Base-by-base conservation (phyloP, 2,329 filamentous ascomycete species). In the Penicillium oxalicum region DNA sequence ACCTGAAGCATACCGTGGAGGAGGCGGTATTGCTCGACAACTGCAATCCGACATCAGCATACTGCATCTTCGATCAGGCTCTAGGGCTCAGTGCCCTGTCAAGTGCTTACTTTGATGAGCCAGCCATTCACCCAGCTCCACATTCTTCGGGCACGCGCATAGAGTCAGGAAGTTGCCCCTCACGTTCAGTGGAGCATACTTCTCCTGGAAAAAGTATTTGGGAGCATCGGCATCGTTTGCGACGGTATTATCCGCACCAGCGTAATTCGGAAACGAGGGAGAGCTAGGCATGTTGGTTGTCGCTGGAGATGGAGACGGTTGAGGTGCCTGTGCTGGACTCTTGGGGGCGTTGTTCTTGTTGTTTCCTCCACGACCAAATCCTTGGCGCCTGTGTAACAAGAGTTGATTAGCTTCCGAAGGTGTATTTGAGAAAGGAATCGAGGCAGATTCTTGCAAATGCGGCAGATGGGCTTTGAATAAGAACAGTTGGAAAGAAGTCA, bases 141-240 rank as follows among this genome's bases (percentile, higher is more conserved):
- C 88, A 48, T 93, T 91, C 74, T 91, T 91, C 24, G 91, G 91
- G 65, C 91, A 86, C 43, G 90, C 89, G 62, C 91, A 94, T 51
- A 97, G 74, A 9, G 91, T 96, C 85, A 95, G 89, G 67, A 97
- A 96, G 74, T 96, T 97, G 51, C 91, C 91, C 75, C 91, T 95
- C 63, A 96, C 91, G 57, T 95, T 95, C 63, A 95, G 83, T 66
- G 86, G 87, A 47, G 87, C 84, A 51, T 75, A 75, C 60, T 74
- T 75, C 62, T 76, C 74, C 56, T 74, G 71, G 55, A 76, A 74
- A 57, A 76, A 77, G 58, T 74, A 75, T 56, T 76, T 76, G 32
- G 70, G 67, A n/a, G 68, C 61, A 56, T 70, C 66, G 48, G 73
- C 68, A 32, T 70, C 68, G 54, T 70, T 70, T 35, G 54, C 57